Evolutionary conservation across 495 filamentous ascomycete species (phyloP), one percentile per base, ranked within the genome.

Genomic region (Neurospora sp.): DNA sequence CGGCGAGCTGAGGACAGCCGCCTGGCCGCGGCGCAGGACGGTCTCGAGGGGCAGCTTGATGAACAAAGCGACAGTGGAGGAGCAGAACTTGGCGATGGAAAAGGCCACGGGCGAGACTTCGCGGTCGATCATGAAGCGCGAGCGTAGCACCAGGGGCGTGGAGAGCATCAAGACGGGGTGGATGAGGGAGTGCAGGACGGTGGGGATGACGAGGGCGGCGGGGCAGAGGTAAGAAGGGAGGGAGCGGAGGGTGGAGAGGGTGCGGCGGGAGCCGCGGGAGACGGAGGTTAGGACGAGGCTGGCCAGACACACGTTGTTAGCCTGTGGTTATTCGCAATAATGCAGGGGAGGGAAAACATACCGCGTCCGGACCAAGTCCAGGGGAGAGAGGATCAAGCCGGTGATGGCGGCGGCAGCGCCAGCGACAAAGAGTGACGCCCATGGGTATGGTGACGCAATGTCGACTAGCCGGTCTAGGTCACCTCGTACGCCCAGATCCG

Each of bases 1-100:
- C 9, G 79, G 82, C 27, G 82, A 82, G 72, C 79, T 76, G 16
- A 86, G 81, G 1, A 92, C 90, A 8, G 88, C 85, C 68, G 94
- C 90, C 80, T 98, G 96, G 0, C 92, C 96, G 70, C 96, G 87
- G 16, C 96, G 89, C 8, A 98, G 87, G 10, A 97, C 92, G 3
- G 96, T 98, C 78, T 99, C 96, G 20, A 98, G 85, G 0, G 96
- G 96, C 16, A 98, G 87, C 73, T 92, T 91, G 72, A 97, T 82
- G 73, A 92, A 92, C 14, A 98, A 85, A 48, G 96, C 96, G n/a
- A 88, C 85, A 1, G 88, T 88, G 18, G 91, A 91, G 61, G 91
- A 87, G 73, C 92, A 81, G 82, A 97, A 97, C 59, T 90, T 90
- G 72, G 89, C 88, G 70, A 97, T 76, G 42, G 89, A 91, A 86